Percentiles rank a stretch among this genome's conserved stretches.
Evolutionary conservation across 1,139 yeast genomes (phyloP).

Genomic region (Candida frijolesensis): DNA sequence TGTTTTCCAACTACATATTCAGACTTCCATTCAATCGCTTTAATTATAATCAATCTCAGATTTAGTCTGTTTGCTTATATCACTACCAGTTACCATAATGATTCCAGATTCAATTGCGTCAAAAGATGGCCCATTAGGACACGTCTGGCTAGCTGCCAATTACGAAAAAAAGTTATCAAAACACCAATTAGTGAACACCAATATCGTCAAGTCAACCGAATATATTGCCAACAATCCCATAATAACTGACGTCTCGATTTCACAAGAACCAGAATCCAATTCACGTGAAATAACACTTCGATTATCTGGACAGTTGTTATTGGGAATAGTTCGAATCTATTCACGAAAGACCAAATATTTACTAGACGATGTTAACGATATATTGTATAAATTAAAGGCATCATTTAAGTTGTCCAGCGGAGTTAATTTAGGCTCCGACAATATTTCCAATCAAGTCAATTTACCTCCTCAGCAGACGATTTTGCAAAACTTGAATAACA

Average conservation of each 20-base stretch:
- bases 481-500: slow-evolving; percentile 53
- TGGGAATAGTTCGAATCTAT: slow-evolving; percentile 88
- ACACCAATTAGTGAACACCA: slow-evolving; percentile 72
- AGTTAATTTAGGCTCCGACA: slow-evolving; percentile 32
- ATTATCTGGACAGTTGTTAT: slow-evolving; percentile 82
- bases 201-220: slow-evolving; percentile 59
- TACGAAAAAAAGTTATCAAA: slow-evolving; percentile 80
- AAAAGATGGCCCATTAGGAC: slow-evolving; percentile 82
- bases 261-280: slow-evolving; percentile 3
- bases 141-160: slow-evolving; percentile 93
- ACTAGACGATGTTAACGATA: slow-evolving; percentile 82
- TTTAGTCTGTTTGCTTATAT: neutral
- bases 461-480: slow-evolving; percentile 54
- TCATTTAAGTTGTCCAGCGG: slow-evolving; percentile 58
- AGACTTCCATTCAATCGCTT: neutral
- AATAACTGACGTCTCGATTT: slow-evolving; percentile 6
- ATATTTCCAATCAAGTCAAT: slow-evolving; percentile 30
- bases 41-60: neutral
- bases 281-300: slow-evolving; percentile 65
- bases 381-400: slow-evolving; percentile 70
- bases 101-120: slow-evolving; percentile 31
- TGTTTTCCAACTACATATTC: neutral
- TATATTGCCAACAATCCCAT: slow-evolving; percentile 16
- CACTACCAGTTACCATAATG: slow-evolving; percentile 3
- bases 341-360: slow-evolving; percentile 84